Conservation (phyloP, 2,329 filamentous ascomycete species). For the Xylaria sp. region DNA sequence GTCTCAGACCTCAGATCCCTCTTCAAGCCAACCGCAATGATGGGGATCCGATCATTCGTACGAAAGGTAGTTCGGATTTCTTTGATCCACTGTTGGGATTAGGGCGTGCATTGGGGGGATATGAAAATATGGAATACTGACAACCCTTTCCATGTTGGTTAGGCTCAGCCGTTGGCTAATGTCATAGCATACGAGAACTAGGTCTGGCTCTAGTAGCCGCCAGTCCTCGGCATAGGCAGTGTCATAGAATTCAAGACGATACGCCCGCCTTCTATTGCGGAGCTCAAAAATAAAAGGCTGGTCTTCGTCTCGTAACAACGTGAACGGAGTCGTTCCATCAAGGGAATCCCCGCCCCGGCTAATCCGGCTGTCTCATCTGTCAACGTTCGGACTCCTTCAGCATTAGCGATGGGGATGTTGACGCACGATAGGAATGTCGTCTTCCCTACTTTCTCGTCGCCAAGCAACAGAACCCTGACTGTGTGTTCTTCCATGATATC, state of each 20-base stretch:
- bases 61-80: conserved; percentile 57
- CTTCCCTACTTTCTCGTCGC: conserved; percentile 65
- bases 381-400: background rate
- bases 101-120: background rate
- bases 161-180: conserved; percentile 64
- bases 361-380: conserved; percentile 52
- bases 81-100: conserved; percentile 58
- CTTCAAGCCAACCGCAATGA: conserved; percentile 65
- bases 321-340: conserved; percentile 49
- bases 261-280: conserved; percentile 51
- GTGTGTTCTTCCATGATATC: conserved; percentile 52
- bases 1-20: conserved; percentile 62
- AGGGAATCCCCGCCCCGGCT: conserved; percentile 50
- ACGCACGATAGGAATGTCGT: conserved; percentile 66
- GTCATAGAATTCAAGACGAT: conserved; percentile 65
- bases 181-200: conserved; percentile 66
- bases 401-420: background rate
- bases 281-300: conserved; percentile 67
- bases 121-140: conserved; percentile 42
- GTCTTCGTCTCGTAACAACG: conserved; percentile 61
- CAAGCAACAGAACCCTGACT: conserved; percentile 62
- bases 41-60: conserved; percentile 54
- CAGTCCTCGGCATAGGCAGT: conserved; percentile 64
- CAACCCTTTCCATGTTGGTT: conserved; percentile 62
- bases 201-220: conserved; percentile 62